Evolutionary conservation across 768 basidiomycete species (phyloP), one percentile per base, ranked within the genome.

Genomic region (Nidula microcarpa): DNA sequence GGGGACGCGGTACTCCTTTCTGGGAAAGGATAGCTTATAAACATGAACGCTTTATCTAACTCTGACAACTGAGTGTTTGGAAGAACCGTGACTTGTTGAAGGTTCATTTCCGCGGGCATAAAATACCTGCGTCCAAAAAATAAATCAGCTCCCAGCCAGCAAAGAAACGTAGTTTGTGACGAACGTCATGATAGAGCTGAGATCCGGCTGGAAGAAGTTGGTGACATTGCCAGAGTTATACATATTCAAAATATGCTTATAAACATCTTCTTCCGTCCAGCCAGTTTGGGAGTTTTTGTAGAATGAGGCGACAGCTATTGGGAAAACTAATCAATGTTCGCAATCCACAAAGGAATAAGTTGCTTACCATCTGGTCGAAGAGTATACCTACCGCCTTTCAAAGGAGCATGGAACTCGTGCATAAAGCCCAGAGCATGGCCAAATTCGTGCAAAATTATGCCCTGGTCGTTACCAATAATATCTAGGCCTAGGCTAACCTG

Each of bases 11-110:
- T 18, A 33, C 35, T 18, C 13, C 13, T 10, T 13, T 9, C 10
- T 8, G 50, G 5, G 32, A 41, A 43, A 13, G 50, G 50, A 43
- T 53, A 43, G 18, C 16, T 39, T 9, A 51, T 18, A 10, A 35
- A 39, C 13, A 51, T 16, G 37, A 51, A 51, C 34, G 50, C 50
- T 34, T 51, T 51, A 32, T 51, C 50, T 36, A 51, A 14, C 13
- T 51, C 39, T 11, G 50, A 51, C 8, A 51, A 36, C n/a, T 43
- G 34, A 34, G 50, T 14, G 3, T 23, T 23, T 17, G 30, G 30
- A 18, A 18, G 16, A 16, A 51, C 18, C 13, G 30, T 17, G 37
- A 43, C 41, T 3, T 36, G 34, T 41, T 51, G 30, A 14, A 51
- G 30, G 4, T 16, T 51, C 35, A 51, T 33, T n/a, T 51, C 14